Conservation (phyloP, 2,329 filamentous ascomycete genomes). For the Harringtonia lauricola region DNA sequence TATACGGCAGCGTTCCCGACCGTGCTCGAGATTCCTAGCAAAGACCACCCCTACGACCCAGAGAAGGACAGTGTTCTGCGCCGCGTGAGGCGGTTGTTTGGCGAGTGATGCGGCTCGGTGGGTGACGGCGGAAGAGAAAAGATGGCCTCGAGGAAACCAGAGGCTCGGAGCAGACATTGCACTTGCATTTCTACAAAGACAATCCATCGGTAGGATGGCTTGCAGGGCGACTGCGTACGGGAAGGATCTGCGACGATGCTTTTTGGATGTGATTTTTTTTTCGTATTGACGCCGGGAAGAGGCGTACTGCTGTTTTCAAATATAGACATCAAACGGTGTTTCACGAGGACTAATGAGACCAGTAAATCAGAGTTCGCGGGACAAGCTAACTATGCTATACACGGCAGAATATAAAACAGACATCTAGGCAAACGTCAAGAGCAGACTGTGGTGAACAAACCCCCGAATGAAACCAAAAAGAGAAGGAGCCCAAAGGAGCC, state of each 20-base stretch:
- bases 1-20: constrained; percentile 95
- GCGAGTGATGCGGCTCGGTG: constrained; percentile 47
- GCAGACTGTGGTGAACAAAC: not conserved
- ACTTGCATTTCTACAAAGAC: not conserved
- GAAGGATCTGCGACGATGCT: too few relatives aligned
- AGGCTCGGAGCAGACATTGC: too few relatives aligned
- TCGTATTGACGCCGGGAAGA: too few relatives aligned
- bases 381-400: not conserved
- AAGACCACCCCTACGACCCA: constrained; percentile 97
- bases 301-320: too few relatives aligned
- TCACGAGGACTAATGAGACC: not conserved
- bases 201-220: not conserved
- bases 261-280: not conserved
- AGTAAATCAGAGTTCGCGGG: not conserved
- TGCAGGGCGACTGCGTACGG: not conserved
- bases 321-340: not conserved
- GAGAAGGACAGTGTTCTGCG: constrained; percentile 97
- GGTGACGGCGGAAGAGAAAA: too few relatives aligned
- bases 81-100: constrained; percentile 60
- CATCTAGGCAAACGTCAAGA: not conserved
- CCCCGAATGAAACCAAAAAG: not conserved
- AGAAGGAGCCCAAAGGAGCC: not conserved
- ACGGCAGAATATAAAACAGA: not conserved
- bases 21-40: constrained; percentile 92
- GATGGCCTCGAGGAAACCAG: too few relatives aligned